Conservation (phyloP, 345 rosid species). For the Aquilaria yunnanensis region DNA sequence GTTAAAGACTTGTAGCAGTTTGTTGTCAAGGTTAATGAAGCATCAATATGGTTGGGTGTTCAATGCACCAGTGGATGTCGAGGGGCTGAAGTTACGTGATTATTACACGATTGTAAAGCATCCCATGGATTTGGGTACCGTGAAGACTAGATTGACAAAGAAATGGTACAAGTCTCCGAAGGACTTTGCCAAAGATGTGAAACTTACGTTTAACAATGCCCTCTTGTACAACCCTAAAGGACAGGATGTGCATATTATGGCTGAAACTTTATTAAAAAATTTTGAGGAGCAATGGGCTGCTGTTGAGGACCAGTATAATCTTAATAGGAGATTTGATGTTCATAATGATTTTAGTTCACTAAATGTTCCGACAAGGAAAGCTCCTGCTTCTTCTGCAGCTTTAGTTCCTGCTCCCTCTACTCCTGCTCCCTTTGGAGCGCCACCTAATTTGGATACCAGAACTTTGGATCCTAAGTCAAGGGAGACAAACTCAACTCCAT, state of each 20-base stretch:
- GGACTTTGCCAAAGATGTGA: conserved; percentile 83
- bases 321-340: conserved; percentile 22
- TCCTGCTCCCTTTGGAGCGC: conserved; percentile 13
- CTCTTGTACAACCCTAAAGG: conserved; percentile 76
- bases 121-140: conserved; percentile 96
- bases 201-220: conserved; percentile 81
- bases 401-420: conserved; percentile 4
- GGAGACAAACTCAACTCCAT: conserved; percentile 13
- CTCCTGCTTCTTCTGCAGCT: conserved; percentile 15
- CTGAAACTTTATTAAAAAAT: conserved; percentile 44
- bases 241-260: conserved; percentile 80
- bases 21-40: conserved; percentile 73
- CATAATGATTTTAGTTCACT: conserved; percentile 18
- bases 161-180: conserved; percentile 57
- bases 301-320: conserved; percentile 34
- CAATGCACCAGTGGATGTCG: conserved; percentile 72
- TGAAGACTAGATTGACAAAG: conserved; percentile 57
- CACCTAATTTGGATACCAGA: conserved; percentile 17
- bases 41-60: conserved; percentile 89
- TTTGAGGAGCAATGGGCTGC: conserved; percentile 68
- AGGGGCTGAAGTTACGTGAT: conserved; percentile 67
- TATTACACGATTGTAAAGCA: conserved; percentile 61
- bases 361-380: conserved; percentile 22
- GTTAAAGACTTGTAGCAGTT: conserved; percentile 44
- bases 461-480: conserved; percentile 27